Conservation (phyloP, 331 rosid genomes). For the Pyrus hybrid region DNA sequence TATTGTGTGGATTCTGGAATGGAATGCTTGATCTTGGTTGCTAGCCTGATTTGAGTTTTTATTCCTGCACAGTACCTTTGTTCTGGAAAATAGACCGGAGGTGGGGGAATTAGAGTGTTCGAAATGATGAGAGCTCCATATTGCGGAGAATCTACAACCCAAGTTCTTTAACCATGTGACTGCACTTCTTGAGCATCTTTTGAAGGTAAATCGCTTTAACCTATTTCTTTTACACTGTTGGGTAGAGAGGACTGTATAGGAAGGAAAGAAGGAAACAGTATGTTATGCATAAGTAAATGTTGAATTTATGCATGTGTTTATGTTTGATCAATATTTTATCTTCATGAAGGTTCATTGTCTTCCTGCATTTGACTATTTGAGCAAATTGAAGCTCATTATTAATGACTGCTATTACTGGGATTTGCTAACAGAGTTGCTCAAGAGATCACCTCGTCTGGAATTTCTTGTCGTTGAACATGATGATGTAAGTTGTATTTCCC, state of each 20-base stretch:
- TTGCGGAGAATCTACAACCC: no score
- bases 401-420: background rate
- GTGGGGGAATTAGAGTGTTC: conserved; percentile 53
- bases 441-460: background rate
- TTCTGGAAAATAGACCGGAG: conserved; percentile 45
- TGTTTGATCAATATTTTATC: no score
- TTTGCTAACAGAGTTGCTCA: background rate
- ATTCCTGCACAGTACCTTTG: conserved; percentile 45
- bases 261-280: no score
- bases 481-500: no score
- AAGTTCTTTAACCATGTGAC: no score
- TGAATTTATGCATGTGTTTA: no score
- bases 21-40: conserved; percentile 34
- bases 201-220: no score
- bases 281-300: no score
- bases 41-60: conserved; percentile 53
- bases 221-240: no score
- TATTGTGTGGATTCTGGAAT: conserved; percentile 16
- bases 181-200: no score
- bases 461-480: background rate
- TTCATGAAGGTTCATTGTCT: no score
- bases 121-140: conserved; percentile 53
- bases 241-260: conserved; percentile 25
- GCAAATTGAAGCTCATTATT: background rate
- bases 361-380: background rate